Evolutionary conservation across 345 rosid species (phyloP), one percentile per base, ranked within the genome.

Genomic region (Lepidium didymum): DNA sequence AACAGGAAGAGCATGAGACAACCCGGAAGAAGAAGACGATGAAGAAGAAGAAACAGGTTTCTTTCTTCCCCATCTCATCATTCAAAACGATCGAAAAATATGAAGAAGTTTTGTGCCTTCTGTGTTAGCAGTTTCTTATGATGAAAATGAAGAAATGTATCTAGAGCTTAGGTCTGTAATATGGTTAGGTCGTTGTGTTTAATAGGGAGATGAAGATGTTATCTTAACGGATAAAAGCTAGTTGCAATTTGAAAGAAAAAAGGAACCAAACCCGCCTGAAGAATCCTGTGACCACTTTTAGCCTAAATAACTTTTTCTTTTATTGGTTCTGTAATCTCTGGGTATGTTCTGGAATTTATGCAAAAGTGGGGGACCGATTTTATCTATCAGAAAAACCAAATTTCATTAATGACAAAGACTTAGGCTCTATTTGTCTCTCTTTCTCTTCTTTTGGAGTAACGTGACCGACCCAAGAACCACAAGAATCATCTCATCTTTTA

Each of bases 41-140:
- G 86, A 62, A 1, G 86, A 62, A 1, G 82, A 70, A 60, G 83
- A 40, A 55, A 41, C 70, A 47, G 70, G 45, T 58, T 72, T 83
- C 65, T 86, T 83, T 56, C 75, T 77, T 66, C 88, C 85, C 95
- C 86, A 87, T 85, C 70, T 89, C 93, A 90, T 85, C 50, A 46
- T 81, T 37, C 49, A 15, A 59, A 27, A 59, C 8, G 38, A 33
- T 58, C 11, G 6, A 38, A 15, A 60, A 56, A 53, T 18, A 4
- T 18, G 68, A 6, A 56, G 38, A 50, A 11, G 52, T 29, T 73
- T 44, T 10, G 45, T 45, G 56, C n/a, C 53, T 21, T 58, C 21
- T 34, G 14, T 40, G n/a, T 57, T 49, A 29, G 7, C 33, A 29
- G 33, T 5, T 29, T 8, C 23, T 55, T 8, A 62, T 27, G 70